Evolutionary conservation across 139 green algal species (phyloP), one percentile per base, ranked within the genome.

Genomic region (Pleodorina starrii): DNA sequence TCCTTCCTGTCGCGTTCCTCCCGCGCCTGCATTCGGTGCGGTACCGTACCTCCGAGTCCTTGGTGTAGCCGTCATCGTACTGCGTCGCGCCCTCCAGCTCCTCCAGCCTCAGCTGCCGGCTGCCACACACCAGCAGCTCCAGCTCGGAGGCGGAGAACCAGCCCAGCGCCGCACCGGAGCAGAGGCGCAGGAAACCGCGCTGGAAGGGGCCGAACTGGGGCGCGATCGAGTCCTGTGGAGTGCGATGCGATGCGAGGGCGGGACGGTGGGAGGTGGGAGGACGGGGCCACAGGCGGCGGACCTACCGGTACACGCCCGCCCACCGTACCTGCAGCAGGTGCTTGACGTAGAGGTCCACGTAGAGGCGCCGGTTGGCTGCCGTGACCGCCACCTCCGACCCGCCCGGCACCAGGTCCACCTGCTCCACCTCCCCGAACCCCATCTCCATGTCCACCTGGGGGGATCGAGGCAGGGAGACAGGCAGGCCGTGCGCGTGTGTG

Each of bases 111-210:
- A 98, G 88, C 5, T 90, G 35, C 1, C 93, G 77, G 59, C 90
- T 91, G 11, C 97, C 97, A 89, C 95, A 98, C 6, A 98, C 90
- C 59, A 98, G 84, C 78, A 93, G 84, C 94, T 98, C 96, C 66
- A 99, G 91, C 91, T 99, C 97, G 44, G 95, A 80, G 6, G 96
- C 5, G 60, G 84, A 84, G 76, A 94, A 94, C 76, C 89, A 90
- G 32, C 60, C 27, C 44, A 95, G 75, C 9, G 93, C 95, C 19
- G 92, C 66, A 29, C 94, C 95, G 14, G 72, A 88, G 87, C 92
- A 95, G 27, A 98, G 90, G 59, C 94, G 89, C 27, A 91, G 88
- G 80, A 97, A 97, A 43, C 96, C 96, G 17, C 71, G 72, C 5
- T 71, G 54, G 73, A 98, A 98, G 12, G 95, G 94, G 5, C 27